Base-by-base conservation (phyloP, 2,329 filamentous ascomycete species). In the Penicillium freii region DNA sequence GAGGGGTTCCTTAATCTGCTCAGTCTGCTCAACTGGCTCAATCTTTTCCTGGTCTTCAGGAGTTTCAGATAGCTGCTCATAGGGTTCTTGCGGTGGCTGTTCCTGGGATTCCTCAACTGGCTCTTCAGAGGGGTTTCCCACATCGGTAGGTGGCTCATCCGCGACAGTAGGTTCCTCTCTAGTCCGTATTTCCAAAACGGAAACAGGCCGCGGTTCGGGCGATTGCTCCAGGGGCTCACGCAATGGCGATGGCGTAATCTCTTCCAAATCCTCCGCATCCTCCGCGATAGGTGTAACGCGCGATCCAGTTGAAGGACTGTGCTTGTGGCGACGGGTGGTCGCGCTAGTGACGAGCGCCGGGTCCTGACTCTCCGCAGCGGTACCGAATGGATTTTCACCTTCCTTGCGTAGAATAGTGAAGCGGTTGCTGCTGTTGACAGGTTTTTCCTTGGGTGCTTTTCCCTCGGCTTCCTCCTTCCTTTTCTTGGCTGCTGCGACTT, bases 241-340 rank as follows among this genome's bases (percentile, higher is more conserved):
- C 19, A 60, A 38, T 13, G 51, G 55, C 13, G 53, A 60, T 21
- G 59, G 43, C 7, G 36, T 36, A 6, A 52, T 34, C 1, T 70
- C 68, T 33, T 76, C 71, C 19, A 89, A 85, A 59, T 96, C 92
- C 67, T 95, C 91, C 54, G 90, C 87, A 49, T 91, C 86, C 71
- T 96, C 91, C 36, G 91, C 82, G 15, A 96, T 91, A 0, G 91
- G 94, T 1, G 87, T 86, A 21, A 96, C 89, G 5, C 87, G 84
- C 52, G 87, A 91, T 48, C 90, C 88, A 15, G 89, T 88, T 15
- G 90, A 93, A 25, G 90, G 89, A 62, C 87, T 92, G 72, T 90
- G 89, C 66, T 91, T 87, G 73, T 96, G 91, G 62, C 91, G 84
- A 70, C 92, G 87, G 6, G 91, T 93, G 67, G 91, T 95, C 52